Evolutionary conservation across 2,329 filamentous ascomycete species (phyloP), one percentile per base, ranked within the genome.

Genomic region (Claviceps cyperi): DNA sequence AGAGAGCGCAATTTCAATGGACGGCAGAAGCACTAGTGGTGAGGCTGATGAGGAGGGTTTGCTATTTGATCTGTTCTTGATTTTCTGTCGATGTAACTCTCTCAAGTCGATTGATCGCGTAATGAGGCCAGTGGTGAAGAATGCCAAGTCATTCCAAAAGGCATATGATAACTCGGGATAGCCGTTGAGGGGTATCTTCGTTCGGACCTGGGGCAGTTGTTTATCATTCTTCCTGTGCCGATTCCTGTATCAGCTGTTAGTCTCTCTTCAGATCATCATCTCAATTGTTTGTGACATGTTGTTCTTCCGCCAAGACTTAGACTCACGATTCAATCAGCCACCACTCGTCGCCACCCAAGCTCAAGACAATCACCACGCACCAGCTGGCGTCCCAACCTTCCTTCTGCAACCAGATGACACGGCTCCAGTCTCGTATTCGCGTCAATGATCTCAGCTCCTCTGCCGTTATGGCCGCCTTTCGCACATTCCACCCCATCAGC

Each of bases 291-390:
- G 21, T 15, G 32, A 14, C 24, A 41, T 19, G 15, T 37, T 11
- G 7, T 21, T 43, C 40, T 19, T 24, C 15, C 14, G 14, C 2
- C 2, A 22, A 36, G 39, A 19, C 15, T 15, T 15, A 41, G 3
- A 49, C 75, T 67, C 68, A 81, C 74, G 78, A 64, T 64, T 83
- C 76, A 49, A 87, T 70, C 52, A 90, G 69, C 80, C 83, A 90
- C 86, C 86, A 94, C 53, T 75, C 76, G 61, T 92, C 86, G 49
- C 86, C 86, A 59, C 75, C 74, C 60, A 85, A 72, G 61, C 83
- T 81, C 62, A 88, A 74, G 48, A 80, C 80, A 44, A 84, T 75
- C 55, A 82, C 81, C 39, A 94, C 68, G 54, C 82, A 78, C 86
- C 87, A 95, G 48, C 76, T 70, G 14, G 75, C 62, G 9, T 73